Base-by-base conservation (phyloP, 176 grass and related monocot species). In the Rhynchospora breviuscula region DNA sequence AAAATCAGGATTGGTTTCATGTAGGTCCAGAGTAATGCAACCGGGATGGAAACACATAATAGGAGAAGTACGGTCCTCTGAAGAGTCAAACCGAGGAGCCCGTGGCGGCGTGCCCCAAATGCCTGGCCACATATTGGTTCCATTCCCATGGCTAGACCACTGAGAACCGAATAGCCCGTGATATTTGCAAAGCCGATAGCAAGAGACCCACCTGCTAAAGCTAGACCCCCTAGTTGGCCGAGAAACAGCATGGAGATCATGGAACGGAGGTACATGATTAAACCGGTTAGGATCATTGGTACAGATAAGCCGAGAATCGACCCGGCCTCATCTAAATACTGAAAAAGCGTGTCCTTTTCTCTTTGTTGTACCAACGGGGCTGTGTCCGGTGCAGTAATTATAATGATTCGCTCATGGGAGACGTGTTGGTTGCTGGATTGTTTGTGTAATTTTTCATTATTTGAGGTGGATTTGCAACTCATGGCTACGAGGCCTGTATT, bases 121-220 rank as follows among this genome's bases (percentile, higher is more conserved):
- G 93, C 93, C 78, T 97, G 93, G 2, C 93, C 89, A 59, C 91
- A 93, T 53, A 97, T 86, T 4, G 93, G 91, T 72, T 93, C 93
- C 91, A 97, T 97, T 10, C 93, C 93, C 31, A 90, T 88, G 46
- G 93, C 91, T 59, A 97, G 85, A 14, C 93, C 93, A 2, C 91
- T 93, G 57, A 97, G 89, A 48, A 97, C 89, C 2, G 93, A 97
- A 78, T 97, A 97, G 3, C 93, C 93, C n/a, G 93, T 97, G 78
- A 97, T 97, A 77, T 97, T 97, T 22, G 93, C 91, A 82, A 93
- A 97, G 68, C 93, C 93, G 31, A 97, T 90, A 25, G 93, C 90
- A 49, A 97, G 91, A 21, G 93, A 89, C 59, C 93, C 93, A 2
- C 93, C 93, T 25, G 93, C 89, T 15, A 97, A 85, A 0, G 88